Evolutionary conservation across 2,329 filamentous ascomycete species (phyloP).

Genomic region (Aciculosporium take): DNA sequence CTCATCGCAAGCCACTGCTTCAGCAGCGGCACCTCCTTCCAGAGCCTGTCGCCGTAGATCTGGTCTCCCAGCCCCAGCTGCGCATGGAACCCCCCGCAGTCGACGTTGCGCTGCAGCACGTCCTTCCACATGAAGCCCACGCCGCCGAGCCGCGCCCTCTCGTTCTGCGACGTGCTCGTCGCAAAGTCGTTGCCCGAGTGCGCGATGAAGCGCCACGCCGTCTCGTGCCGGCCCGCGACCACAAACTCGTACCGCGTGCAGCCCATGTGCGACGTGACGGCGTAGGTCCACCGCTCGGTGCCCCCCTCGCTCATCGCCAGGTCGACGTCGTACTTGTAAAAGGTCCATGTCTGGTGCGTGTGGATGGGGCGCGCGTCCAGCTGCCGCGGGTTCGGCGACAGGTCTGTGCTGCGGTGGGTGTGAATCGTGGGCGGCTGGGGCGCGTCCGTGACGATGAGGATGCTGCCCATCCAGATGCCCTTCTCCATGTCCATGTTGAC

Average conservation of each 20-base stretch:
- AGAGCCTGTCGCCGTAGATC: slow-evolving; percentile 87
- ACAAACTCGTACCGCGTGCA: slow-evolving; percentile 98
- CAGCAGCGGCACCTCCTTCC: slow-evolving; percentile 87
- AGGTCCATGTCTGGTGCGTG: slow-evolving; percentile 85
- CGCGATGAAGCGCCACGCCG: slow-evolving; percentile 87
- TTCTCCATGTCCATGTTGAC: slow-evolving; percentile 94
- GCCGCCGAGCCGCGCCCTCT: slow-evolving; percentile 73
- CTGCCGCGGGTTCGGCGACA: slow-evolving; percentile 86
- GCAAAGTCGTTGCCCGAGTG: slow-evolving; percentile 96
- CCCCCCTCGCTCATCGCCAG: slow-evolving; percentile 74
- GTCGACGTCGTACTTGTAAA: slow-evolving; percentile 89
- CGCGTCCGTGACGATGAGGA: slow-evolving; percentile 81
- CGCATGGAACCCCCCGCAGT: slow-evolving; percentile 89
- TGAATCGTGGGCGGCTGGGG: slow-evolving; percentile 92
- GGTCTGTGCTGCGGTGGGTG: slow-evolving; percentile 75
- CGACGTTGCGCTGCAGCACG: slow-evolving; percentile 90
- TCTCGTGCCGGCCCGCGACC: slow-evolving; percentile 79
- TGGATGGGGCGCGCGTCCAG: slow-evolving; percentile 70
- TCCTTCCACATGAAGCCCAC: slow-evolving; percentile 98
- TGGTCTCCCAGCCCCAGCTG: slow-evolving; percentile 88
- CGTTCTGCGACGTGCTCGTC: slow-evolving; percentile 70
- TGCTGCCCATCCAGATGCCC: slow-evolving; percentile 83
- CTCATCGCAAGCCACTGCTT: slow-evolving; percentile 92
- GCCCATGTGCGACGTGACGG: slow-evolving; percentile 88
- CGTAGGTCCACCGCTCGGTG: slow-evolving; percentile 88